Percentiles rank a stretch among this genome's conserved stretches.
These are phyloP conservation scores for Rachicladosporium sp. DNA, from an alignment of 2,329 filamentous ascomycete genomes.

Conservation along the genomic window DNA sequence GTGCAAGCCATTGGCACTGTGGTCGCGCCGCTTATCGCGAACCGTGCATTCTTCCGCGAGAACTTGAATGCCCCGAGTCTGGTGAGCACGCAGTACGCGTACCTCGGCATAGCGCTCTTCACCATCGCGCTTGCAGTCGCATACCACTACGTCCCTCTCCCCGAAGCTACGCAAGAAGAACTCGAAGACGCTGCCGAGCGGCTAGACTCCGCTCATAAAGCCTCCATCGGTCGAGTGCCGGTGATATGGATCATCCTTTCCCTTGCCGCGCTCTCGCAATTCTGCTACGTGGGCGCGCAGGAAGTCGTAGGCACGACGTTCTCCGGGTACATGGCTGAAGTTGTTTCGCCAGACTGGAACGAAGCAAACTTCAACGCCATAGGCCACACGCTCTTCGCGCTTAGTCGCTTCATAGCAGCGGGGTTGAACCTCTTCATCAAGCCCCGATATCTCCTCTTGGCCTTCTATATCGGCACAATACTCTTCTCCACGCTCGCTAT, in stretches of 20 bases:
- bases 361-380: conserved; percentile 36
- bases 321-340: conserved; percentile 29
- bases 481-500: conserved; percentile 41
- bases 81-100: conserved; percentile 52
- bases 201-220: conserved; percentile 36
- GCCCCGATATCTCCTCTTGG: conserved; percentile 44
- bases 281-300: conserved; percentile 50
- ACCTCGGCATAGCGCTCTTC: conserved; percentile 50
- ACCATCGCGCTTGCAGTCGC: conserved; percentile 45
- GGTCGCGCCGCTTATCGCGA: conserved; percentile 46
- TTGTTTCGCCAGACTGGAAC: conserved; percentile 26
- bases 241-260: conserved; percentile 46
- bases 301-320: conserved; percentile 43
- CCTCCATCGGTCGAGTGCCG: conserved; percentile 32
- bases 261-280: conserved; percentile 42
- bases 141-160: conserved; percentile 50
- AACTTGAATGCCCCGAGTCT: conserved; percentile 37
- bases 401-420: conserved; percentile 46
- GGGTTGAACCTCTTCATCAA: conserved; percentile 42
- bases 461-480: conserved; percentile 42
- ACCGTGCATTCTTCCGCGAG: conserved; percentile 43
- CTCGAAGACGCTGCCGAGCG: conserved; percentile 43
- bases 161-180: conserved; percentile 49
- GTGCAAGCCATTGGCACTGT: conserved; percentile 50
- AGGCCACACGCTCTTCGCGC: conserved; percentile 45